These are phyloP conservation scores for Apostasia ramifera DNA, from an alignment of 106 monocot species.

Conservation along the genomic window DNA sequence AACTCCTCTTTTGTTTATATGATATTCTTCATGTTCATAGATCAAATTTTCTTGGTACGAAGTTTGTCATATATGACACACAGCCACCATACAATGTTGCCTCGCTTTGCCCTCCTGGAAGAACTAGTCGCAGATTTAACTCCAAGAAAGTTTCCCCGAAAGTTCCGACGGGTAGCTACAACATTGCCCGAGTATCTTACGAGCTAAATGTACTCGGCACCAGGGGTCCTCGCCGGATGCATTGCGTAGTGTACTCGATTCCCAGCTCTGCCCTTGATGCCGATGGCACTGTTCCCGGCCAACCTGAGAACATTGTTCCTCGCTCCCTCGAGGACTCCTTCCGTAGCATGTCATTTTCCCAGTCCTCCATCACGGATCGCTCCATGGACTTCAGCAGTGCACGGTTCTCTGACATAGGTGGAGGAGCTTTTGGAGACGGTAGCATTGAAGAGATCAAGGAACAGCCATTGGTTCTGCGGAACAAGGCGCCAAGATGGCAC, in stretches of 20 bases:
- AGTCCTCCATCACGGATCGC: constrained; percentile 27
- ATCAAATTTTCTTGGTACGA: constrained; percentile 64
- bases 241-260: constrained; percentile 44
- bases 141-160: constrained; percentile 41
- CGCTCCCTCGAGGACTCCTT: constrained; percentile 44
- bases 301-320: constrained; percentile 26
- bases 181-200: constrained; percentile 33
- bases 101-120: constrained; percentile 17
- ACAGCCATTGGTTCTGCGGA: no score
- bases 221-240: constrained; percentile 40
- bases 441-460: no score
- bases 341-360: constrained; percentile 25
- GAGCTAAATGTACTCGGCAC: constrained; percentile 45
- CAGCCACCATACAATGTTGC: constrained; percentile 31
- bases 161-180: constrained; percentile 33
- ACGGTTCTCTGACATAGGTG: constrained; percentile 28
- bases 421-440: background rate
- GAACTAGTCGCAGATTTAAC: constrained; percentile 28
- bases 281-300: constrained; percentile 38
- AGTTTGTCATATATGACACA: constrained; percentile 40
- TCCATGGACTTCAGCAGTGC: constrained; percentile 37
- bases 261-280: constrained; percentile 43
- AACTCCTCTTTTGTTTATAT: background rate
- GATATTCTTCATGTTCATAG: constrained; percentile 10
- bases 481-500: no score